phyloP scores from a whole-genome alignment of 2,329 filamentous ascomycete species.

The Colletotrichum sansevieriae region DNA sequence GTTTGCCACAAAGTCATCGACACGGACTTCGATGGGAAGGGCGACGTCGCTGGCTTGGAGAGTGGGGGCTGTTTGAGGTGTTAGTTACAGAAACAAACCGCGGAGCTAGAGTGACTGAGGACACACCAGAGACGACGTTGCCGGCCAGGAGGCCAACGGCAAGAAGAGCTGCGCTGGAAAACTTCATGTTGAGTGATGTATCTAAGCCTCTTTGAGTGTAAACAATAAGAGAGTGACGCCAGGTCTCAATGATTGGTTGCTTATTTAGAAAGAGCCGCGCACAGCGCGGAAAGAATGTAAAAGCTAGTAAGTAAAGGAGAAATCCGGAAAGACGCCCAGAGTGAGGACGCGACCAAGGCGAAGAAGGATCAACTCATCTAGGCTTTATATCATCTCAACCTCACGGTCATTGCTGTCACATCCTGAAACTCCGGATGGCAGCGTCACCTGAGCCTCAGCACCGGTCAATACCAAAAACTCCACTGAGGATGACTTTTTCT shows the following conservation, averaged over 20 bases:
- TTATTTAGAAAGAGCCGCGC: conserved; percentile 34
- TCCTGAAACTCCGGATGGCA: conserved; percentile 39
- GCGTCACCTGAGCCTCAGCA: conserved; percentile 22
- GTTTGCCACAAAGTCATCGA: conserved; percentile 13
- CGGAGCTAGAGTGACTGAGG: no score
- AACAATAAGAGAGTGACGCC: conserved; percentile 28
- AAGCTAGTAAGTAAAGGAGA: background rate
- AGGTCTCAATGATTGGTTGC: conserved; percentile 20
- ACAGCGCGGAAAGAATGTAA: conserved; percentile 36
- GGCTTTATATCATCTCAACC: conserved; percentile 15
- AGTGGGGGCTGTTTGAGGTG: conserved; percentile 13
- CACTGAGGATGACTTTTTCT: conserved; percentile 21
- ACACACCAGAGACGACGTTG: conserved; percentile 36
- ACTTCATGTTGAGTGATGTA: conserved; percentile 29
- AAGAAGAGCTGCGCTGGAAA: conserved; percentile 30
- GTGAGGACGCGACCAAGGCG: background rate
- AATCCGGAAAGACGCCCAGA: background rate
- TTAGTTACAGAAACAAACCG: background rate
- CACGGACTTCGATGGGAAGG: conserved; percentile 25
- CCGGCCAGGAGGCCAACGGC: conserved; percentile 31
- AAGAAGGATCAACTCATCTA: background rate
- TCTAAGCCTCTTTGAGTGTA: background rate
- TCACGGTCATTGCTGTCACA: conserved; percentile 22
- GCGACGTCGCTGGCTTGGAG: conserved; percentile 16
- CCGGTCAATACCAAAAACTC: background rate